These are phyloP conservation scores for Claviceps humidiphila DNA, from an alignment of 2,329 filamentous ascomycete genomes.

Conservation along the genomic window DNA sequence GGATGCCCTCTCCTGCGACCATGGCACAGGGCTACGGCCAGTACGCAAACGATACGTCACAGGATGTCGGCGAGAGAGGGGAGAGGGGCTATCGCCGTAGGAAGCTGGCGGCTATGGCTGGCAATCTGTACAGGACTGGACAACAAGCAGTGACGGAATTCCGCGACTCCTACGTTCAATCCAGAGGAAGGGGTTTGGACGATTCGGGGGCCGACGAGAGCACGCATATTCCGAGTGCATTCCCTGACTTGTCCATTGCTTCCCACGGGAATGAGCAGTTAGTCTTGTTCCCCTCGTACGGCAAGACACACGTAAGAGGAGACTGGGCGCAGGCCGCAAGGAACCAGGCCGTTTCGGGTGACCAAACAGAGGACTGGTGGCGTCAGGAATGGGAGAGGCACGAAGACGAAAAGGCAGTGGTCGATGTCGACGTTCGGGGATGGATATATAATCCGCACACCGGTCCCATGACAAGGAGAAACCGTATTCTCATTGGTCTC, in stretches of 20 bases:
- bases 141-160: slow-evolving; percentile 45
- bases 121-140: slow-evolving; percentile 42
- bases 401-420: slow-evolving; percentile 71
- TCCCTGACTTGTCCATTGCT: slow-evolving; percentile 73
- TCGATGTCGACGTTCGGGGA: slow-evolving; percentile 88
- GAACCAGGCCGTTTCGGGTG: slow-evolving; percentile 16
- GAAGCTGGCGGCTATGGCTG: slow-evolving; percentile 57
- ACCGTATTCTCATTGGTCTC: slow-evolving; percentile 73
- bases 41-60: slow-evolving; percentile 13
- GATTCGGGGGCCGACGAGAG: slow-evolving; percentile 17
- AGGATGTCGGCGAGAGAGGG: slow-evolving; percentile 17
- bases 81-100: slow-evolving; percentile 62
- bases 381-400: slow-evolving; percentile 63
- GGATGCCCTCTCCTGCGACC: slow-evolving; percentile 15
- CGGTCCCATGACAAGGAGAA: slow-evolving; percentile 75
- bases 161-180: slow-evolving; percentile 45
- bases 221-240: slow-evolving; percentile 54
- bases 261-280: slow-evolving; percentile 78
- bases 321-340: slow-evolving; percentile 20
- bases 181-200: slow-evolving; percentile 24
- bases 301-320: slow-evolving; percentile 52
- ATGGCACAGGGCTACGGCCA: slow-evolving; percentile 17
- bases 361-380: slow-evolving; percentile 54
- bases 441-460: slow-evolving; percentile 86
- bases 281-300: slow-evolving; percentile 91